phyloP scores from a whole-genome alignment of 2,329 filamentous ascomycete genomes.

The Colletotrichum lindemuthianum region DNA sequence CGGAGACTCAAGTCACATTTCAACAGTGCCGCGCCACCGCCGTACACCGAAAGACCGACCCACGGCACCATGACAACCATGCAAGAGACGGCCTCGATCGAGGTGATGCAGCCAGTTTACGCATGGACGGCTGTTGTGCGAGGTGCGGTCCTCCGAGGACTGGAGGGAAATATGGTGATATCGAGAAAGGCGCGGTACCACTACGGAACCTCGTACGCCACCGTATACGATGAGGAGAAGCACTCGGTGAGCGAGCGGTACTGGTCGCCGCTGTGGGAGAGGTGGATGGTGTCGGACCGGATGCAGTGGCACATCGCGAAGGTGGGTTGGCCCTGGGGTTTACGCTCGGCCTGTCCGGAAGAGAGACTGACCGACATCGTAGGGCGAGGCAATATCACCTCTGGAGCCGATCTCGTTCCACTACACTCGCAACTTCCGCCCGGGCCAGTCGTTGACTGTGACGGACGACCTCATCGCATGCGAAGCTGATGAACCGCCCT shows the following conservation, averaged over 20 bases:
- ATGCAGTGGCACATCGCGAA: slow-evolving; percentile 91
- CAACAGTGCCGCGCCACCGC: slow-evolving; percentile 64
- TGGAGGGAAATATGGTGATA: slow-evolving; percentile 84
- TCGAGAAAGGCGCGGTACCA: slow-evolving; percentile 78
- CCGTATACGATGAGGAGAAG: slow-evolving; percentile 80
- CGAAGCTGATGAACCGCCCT: slow-evolving; percentile 73
- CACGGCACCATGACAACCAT: slow-evolving; percentile 63
- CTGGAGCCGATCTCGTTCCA: slow-evolving; percentile 81
- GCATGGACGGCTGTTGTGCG: slow-evolving; percentile 85
- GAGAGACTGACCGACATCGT: slow-evolving; percentile 19
- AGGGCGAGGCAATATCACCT: slow-evolving; percentile 82
- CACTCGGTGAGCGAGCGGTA: slow-evolving; percentile 79
- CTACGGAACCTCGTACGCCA: slow-evolving; percentile 85
- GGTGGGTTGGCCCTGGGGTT: slow-evolving; percentile 53
- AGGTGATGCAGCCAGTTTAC: slow-evolving; percentile 85
- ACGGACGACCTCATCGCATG: slow-evolving; percentile 84
- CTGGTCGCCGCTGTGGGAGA: slow-evolving; percentile 82
- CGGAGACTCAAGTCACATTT: slow-evolving; percentile 77
- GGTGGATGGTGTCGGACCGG: slow-evolving; percentile 84
- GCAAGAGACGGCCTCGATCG: slow-evolving; percentile 67
- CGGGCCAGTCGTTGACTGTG: slow-evolving; percentile 79
- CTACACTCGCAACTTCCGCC: slow-evolving; percentile 86
- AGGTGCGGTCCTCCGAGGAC: slow-evolving; percentile 77
- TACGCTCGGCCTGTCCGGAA: too few species aligned
- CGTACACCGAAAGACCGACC: slow-evolving; percentile 76